Percentiles rank a stretch among this genome's conserved stretches.
phyloP scores from a whole-genome alignment of 2,329 filamentous ascomycete species.

The Ophiostoma sp. region DNA sequence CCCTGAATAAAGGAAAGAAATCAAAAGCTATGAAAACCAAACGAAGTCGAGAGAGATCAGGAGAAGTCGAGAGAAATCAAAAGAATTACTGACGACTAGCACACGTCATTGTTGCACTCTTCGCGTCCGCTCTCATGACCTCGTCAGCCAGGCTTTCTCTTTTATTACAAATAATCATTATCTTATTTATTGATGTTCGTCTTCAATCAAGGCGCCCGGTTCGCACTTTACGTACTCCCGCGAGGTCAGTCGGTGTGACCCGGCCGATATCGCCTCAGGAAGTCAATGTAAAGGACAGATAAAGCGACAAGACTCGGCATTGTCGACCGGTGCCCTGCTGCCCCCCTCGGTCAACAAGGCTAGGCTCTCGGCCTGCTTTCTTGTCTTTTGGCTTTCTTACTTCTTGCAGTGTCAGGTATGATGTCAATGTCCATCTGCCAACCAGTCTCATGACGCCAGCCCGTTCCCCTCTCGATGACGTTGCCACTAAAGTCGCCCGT shows the following conservation, averaged over 20 bases:
- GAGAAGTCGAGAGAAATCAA: background rate
- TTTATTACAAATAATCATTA: background rate
- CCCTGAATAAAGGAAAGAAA: background rate
- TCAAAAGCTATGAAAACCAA: background rate
- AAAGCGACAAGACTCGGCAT: background rate
- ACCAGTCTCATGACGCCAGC: background rate
- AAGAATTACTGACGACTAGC: background rate
- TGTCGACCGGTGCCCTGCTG: background rate
- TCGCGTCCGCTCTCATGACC: background rate
- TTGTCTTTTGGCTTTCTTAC: background rate
- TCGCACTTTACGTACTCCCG: background rate
- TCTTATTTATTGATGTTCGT: too few relatives aligned
- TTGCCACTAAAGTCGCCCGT: background rate
- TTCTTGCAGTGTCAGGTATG: too few relatives aligned
- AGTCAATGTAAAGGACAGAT: background rate
- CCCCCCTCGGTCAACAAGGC: background rate
- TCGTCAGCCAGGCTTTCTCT: background rate
- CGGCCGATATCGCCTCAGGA: background rate
- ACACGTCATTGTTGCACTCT: background rate
- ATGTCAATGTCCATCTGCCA: too few relatives aligned
- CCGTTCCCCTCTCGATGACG: background rate
- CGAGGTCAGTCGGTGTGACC: background rate
- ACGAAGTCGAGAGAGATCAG: background rate
- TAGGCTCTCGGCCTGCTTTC: background rate
- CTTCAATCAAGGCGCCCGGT: background rate